Base-by-base conservation (phyloP, 768 basidiomycete species). In the Suillus subluteus region DNA sequence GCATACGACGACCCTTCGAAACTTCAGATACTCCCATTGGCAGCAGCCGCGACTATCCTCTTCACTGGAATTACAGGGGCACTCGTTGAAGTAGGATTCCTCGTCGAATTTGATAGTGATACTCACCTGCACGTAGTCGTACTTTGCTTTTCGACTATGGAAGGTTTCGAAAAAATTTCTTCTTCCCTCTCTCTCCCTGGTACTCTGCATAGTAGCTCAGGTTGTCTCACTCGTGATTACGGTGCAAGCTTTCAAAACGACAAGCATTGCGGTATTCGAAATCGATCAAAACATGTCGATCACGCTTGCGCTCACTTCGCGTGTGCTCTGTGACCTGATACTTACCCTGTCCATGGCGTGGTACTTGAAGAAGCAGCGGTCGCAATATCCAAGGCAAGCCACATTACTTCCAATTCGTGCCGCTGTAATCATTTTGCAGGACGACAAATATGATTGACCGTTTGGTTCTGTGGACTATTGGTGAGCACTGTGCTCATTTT, bases 401-500 rank as follows among this genome's bases (percentile, higher is more conserved):
- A 37, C 15, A 37, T 23, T 11, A 35, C 18, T 32, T 26, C 38
- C 6, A 16, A 35, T n/a, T 37, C 32, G 18, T 23, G 13, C 16
- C 3, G n/a, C n/a, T 63, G 9, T 37, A 21, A 56, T n/a, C 1
- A 21, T 56, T 56, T 37, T 21, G 6, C 48, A 63, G 62, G 21
- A 63, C 62, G 7, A 37, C 62, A 21, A 21, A 18, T 35, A n/a
- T 21, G 26, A 32, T 63, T 23, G 23, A 48, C 44, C 44, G 44
- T 37, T 23, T 63, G 26, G 26, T 63, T 21, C 46, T 63, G 46
- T 63, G 62, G 62, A 63, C 62, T n/a, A 52, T 63, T 18, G 62
- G 62, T 63, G 15, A 37, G 62, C 13, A 38, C 0, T 37, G 32
- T 46, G 6, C 38, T 52, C 32, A 32, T 7, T 23, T 35, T 23